Evolutionary conservation across 2,329 filamentous ascomycete species (phyloP), one percentile per base, ranked within the genome.

Genomic region (Cordyceps cicadae): DNA sequence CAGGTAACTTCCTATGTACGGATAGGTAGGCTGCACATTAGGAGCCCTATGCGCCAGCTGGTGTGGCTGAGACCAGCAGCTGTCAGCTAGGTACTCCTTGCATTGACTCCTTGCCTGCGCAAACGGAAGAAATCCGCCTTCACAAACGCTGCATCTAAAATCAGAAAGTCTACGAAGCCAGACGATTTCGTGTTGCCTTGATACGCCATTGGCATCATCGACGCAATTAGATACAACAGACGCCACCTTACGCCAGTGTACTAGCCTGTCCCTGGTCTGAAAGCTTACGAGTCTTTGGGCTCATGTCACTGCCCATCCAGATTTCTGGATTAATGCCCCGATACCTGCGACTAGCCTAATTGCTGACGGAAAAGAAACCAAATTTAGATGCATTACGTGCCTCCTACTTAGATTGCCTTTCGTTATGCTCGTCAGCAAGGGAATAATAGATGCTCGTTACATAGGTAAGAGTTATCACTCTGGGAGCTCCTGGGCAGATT

Each of bases 61-160:
- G 6, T 57, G 54, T 57, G 54, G 54, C 54, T 57, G 46, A 57
- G 46, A 37, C 54, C 24, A 17, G 37, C 56, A 59, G 48, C 37
- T 59, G 56, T 59, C 56, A 52, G 17, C 48, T 6, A 52, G 17
- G 37, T 6, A 41, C 6, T 37, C 34, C 8, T 37, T 7, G 14
- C 24, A 4, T n/a, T 29, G 14, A 14, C 43, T 17, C 29, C 14
- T 17, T 43, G 12, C 8, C 11, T 2, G 46, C 46, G 21, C 54
- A 57, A 50, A 50, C 32, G 45, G 29, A 12, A 26, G 21, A 5
- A 57, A 57, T 24, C 17, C 37, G 6, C 21, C 5, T 8, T 12
- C 37, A 41, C 43, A 56, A 49, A 41, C 34, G 41, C 34, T 7
- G 17, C 21, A 29, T 37, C 8, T 17, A 15, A 34, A 45, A 15